These are phyloP conservation scores for Curvularia lunata DNA, from an alignment of 2,329 filamentous ascomycete species.

Conservation along the genomic window DNA sequence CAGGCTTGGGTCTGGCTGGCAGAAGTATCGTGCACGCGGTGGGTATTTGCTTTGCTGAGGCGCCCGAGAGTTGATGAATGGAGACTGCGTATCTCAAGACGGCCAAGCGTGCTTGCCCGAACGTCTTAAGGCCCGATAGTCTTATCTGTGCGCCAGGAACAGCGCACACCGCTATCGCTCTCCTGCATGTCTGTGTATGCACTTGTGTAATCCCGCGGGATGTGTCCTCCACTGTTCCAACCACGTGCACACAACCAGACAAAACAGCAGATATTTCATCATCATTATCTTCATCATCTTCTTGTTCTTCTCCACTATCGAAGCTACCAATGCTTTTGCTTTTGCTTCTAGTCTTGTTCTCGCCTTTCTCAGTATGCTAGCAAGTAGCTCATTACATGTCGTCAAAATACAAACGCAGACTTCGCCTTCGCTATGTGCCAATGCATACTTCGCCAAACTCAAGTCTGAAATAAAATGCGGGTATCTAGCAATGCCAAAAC, in stretches of 20 bases:
- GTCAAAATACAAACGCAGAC: constrained; percentile 4
- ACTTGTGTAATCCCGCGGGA: constrained; percentile 12
- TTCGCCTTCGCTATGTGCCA: constrained; percentile 15
- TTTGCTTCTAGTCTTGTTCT: background rate
- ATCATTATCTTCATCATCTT: too few relatives aligned
- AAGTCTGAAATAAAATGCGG: constrained; percentile 38
- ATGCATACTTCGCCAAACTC: constrained; percentile 15
- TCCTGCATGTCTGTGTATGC: constrained; percentile 11
- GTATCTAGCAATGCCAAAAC: constrained; percentile 50
- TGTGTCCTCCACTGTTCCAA: constrained; percentile 7
- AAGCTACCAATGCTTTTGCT: background rate
- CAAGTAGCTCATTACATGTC: constrained; percentile 10
- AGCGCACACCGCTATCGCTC: constrained; percentile 31
- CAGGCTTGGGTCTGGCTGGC: constrained; percentile 12
- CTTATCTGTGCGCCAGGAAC: constrained; percentile 25
- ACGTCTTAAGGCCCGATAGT: constrained; percentile 13
- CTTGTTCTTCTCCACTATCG: too few relatives aligned
- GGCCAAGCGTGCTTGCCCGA: constrained; percentile 20
- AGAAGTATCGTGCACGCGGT: constrained; percentile 7
- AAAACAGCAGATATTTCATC: background rate
- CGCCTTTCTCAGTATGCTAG: background rate
- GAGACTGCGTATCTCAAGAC: constrained; percentile 11
- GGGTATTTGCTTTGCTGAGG: constrained; percentile 5
- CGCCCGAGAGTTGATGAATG: constrained; percentile 5
- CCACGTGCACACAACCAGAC: constrained; percentile 21